These are phyloP conservation scores for Amaranthus hypochondriacus DNA, from an alignment of 148 eudicot species.

Conservation along the genomic window DNA sequence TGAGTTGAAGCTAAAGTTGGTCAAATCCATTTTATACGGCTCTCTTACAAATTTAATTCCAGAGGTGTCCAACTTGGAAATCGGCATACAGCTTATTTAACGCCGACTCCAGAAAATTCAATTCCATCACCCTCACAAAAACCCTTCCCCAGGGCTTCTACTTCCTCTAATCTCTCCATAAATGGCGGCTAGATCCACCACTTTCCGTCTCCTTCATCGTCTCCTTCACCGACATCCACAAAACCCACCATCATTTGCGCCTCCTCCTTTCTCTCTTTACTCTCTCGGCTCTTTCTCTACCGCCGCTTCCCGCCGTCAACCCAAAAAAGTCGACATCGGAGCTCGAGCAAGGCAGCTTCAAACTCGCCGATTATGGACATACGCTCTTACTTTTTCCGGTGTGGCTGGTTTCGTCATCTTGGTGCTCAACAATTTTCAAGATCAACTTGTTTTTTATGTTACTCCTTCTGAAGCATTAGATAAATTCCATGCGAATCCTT, in stretches of 20 bases:
- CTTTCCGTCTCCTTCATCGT: constrained; percentile 34
- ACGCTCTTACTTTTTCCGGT: constrained; percentile 70
- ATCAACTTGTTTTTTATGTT: constrained; percentile 72
- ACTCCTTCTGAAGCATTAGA: constrained; percentile 71
- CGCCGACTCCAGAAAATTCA: no score
- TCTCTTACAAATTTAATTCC: no score
- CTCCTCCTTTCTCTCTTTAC: constrained; percentile 36
- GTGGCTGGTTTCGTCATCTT: constrained; percentile 70
- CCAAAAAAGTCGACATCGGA: constrained; percentile 51
- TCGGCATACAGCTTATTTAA: no score
- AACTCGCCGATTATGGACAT: constrained; percentile 80
- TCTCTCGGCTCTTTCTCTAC: constrained; percentile 34
- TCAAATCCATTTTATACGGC: no score
- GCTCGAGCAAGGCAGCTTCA: constrained; percentile 87
- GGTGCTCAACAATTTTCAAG: constrained; percentile 78
- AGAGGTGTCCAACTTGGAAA: no score
- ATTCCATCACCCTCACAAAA: not conserved
- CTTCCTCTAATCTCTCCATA: constrained; percentile 1
- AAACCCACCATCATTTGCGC: constrained; percentile 30
- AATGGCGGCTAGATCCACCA: constrained; percentile 46
- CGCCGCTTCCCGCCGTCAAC: constrained; percentile 40
- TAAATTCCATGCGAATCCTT: constrained; percentile 48
- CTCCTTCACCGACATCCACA: constrained; percentile 14
- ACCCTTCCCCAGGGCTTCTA: not conserved
- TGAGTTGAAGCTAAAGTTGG: no score